phyloP scores from a whole-genome alignment of 352 stramenopile species.

The Phytophthora meadii region DNA sequence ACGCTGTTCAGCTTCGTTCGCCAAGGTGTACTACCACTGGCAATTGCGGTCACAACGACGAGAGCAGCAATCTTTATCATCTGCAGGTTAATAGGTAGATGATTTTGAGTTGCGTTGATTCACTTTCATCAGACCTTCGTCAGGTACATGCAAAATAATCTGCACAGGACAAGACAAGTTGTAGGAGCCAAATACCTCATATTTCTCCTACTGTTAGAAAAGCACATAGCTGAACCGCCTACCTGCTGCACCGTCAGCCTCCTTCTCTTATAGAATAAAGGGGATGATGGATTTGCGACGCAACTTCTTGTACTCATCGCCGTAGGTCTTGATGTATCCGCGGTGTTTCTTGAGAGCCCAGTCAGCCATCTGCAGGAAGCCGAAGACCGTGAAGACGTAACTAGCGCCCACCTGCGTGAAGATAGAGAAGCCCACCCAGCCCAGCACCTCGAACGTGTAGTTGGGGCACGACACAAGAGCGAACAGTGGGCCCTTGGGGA shows the following conservation, averaged over 20 bases:
- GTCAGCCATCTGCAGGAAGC: conserved; percentile 90
- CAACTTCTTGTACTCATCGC: conserved; percentile 90
- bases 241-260: too few relatives aligned
- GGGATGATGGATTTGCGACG: conserved; percentile 86
- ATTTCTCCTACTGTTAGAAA: too few relatives aligned
- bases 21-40: neutral
- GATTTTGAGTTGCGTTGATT: neutral
- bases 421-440: conserved; percentile 90
- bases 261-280: conserved; percentile 70
- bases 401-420: conserved; percentile 85
- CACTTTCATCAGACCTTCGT: too few relatives aligned
- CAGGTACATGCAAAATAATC: too few relatives aligned
- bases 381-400: conserved; percentile 87
- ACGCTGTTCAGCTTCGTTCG: too few relatives aligned
- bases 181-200: too few relatives aligned
- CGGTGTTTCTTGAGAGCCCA: conserved; percentile 91
- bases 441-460: conserved; percentile 91
- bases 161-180: too few relatives aligned
- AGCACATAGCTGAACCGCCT: too few relatives aligned
- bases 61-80: neutral
- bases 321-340: conserved; percentile 88
- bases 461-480: conserved; percentile 90
- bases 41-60: neutral
- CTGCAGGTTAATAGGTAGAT: neutral
- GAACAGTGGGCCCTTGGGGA: conserved; percentile 81